Base-by-base conservation (phyloP, 2,329 filamentous ascomycete species). In the Diaporthe destruens region DNA sequence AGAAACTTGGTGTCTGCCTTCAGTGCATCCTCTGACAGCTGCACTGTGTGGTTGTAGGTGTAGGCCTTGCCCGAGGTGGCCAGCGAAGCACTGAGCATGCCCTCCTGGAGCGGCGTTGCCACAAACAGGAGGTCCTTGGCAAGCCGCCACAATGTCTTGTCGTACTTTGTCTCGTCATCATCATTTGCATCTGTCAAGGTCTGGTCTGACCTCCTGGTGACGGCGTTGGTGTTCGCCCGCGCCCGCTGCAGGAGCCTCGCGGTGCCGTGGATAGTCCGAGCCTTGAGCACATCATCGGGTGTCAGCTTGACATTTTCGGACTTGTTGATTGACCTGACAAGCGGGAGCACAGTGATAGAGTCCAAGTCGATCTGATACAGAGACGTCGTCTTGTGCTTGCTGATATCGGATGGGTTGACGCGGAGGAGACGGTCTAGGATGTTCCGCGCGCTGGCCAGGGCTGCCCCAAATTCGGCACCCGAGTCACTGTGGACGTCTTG, bases 91-190 rank as follows among this genome's bases (percentile, higher is more conserved):
- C 76, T 77, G 29, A 78, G 76, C 77, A 78, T 78, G 44, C 76
- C 76, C 69, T 77, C 75, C 55, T 78, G 77, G 2, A 78, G 76
- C 5, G 77, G 77, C 20, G 77, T 78, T 18, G 77, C 76, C 9
- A 78, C 59, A 42, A 78, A 78, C 7, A 78, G 25, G 18, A 78
- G 71, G 39, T 76, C 74, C 7, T 61, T 57, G 5, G 77, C 75
- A 0, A 77, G 71, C 6, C 67, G 65, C n/a, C 47, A 25, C 34
- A 78, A 56, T 12, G 51, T 75, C 49, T 73, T 39, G 11, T 75
- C 72, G 34, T 77, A 76, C 18, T 47, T 14, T 2, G 55, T 51
- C 23, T 29, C 44, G 2, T 56, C 57, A n/a, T 11, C n/a, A 3
- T 67, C 49, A 18, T 36, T 56, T 5, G 29, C 18, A 8, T 32